A percentile compares a stretch with the other conserved stretches of the same genome.
phyloP scores from a whole-genome alignment of 2,329 filamentous ascomycete genomes.

The Talaromyces funiculosus region DNA sequence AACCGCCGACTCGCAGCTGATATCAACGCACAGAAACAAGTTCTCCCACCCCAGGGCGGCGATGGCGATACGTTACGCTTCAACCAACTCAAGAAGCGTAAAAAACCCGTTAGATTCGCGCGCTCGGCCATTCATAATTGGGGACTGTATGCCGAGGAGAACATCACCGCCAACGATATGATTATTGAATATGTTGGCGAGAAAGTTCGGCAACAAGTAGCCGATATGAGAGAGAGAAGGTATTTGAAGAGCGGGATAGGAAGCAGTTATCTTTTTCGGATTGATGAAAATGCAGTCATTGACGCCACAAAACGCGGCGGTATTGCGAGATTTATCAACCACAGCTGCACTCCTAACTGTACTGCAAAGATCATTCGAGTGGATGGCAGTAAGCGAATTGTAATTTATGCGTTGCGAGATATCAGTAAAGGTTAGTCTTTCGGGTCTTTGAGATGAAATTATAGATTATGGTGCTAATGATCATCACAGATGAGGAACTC shows the following conservation, averaged over 20 bases:
- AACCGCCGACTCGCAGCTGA: conserved; percentile 92
- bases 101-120: conserved; percentile 98
- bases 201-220: conserved; percentile 92
- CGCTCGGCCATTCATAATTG: conserved; percentile 98
- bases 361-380: conserved; percentile 99
- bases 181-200: conserved; percentile 99
- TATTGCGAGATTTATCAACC: conserved; percentile 96
- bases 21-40: conserved; percentile 88
- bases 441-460: not conserved
- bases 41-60: conserved; percentile 59
- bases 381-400: conserved; percentile 94
- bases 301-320: conserved; percentile 98
- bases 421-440: conserved; percentile 81
- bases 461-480: conserved; percentile 13
- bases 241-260: conserved; percentile 97
- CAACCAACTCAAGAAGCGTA: conserved; percentile 98
- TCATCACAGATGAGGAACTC: conserved; percentile 78
- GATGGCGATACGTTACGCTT: conserved; percentile 92
- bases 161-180: conserved; percentile 96
- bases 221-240: conserved; percentile 86
- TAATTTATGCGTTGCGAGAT: conserved; percentile 95
- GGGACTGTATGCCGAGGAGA: conserved; percentile 96
- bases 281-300: conserved; percentile 95
- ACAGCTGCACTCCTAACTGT: conserved; percentile 96
- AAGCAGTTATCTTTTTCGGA: conserved; percentile 95